phyloP scores from a whole-genome alignment of 768 basidiomycete species.

The Hypsizygus marmoreus region DNA sequence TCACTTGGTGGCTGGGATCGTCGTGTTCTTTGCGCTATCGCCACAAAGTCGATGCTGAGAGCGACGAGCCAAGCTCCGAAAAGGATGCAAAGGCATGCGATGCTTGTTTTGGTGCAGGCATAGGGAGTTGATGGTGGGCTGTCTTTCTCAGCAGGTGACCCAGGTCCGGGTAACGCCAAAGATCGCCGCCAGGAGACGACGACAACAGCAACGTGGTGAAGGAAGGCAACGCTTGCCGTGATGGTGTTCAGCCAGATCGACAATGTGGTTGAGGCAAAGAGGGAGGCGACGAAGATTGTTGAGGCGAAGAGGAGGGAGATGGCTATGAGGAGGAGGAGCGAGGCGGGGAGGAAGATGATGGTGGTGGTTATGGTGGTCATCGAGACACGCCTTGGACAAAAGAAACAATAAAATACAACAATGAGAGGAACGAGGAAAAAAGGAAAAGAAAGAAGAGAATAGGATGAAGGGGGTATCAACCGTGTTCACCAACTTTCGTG shows the following conservation, averaged over 20 bases:
- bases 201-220: slow-evolving; percentile 11
- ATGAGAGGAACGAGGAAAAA: too few relatives aligned
- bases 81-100: not conserved
- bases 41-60: slow-evolving; percentile 3
- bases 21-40: not conserved
- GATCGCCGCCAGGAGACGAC: slow-evolving; percentile 9
- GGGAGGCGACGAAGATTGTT: slow-evolving; percentile 11
- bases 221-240: slow-evolving; percentile 5
- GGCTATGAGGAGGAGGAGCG: slow-evolving; percentile 5
- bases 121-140: not conserved
- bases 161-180: not conserved
- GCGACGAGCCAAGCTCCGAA: slow-evolving; percentile 5
- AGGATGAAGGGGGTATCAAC: too few relatives aligned
- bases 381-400: not conserved
- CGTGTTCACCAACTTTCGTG: too few relatives aligned
- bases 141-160: not conserved
- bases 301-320: slow-evolving; percentile 11
- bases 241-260: slow-evolving; percentile 14
- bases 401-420: too few relatives aligned
- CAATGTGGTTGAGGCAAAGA: slow-evolving; percentile 10
- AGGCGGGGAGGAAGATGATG: not conserved
- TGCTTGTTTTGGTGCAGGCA: not conserved
- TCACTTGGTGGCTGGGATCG: not conserved
- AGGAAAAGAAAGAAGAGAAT: too few relatives aligned
- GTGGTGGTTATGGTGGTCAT: slow-evolving; percentile 1